A percentile compares a stretch with the other conserved stretches of the same genome.
phyloP scores from a whole-genome alignment of 2,329 filamentous ascomycete species.

The Aotearoamyces nothofagi region DNA sequence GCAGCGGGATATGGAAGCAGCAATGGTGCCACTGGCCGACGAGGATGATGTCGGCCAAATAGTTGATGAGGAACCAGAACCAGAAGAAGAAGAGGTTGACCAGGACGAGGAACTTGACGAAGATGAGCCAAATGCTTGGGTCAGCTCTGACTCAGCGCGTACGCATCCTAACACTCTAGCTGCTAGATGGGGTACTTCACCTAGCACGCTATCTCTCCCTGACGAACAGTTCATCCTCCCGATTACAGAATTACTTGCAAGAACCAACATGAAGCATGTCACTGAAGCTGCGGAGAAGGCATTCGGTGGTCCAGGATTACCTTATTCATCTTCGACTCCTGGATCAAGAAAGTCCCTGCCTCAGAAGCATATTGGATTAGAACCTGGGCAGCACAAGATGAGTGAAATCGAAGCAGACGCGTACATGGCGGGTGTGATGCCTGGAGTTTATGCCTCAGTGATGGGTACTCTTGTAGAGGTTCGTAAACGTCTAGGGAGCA shows the following conservation, averaged over 20 bases:
- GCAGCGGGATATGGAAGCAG: constrained; percentile 17
- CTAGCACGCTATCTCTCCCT: constrained; percentile 63
- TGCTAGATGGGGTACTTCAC: constrained; percentile 60
- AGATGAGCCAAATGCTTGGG: constrained; percentile 11
- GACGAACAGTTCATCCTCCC: constrained; percentile 53
- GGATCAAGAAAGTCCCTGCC: constrained; percentile 34
- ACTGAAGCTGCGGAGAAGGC: constrained; percentile 52
- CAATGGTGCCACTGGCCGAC: constrained; percentile 13
- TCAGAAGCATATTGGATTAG: constrained; percentile 50
- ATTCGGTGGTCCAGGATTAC: constrained; percentile 66
- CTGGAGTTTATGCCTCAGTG: constrained; percentile 53
- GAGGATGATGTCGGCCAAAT: constrained; percentile 10
- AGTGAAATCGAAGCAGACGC: constrained; percentile 60
- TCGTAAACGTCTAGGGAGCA: constrained; percentile 52
- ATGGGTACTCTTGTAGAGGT: constrained; percentile 58
- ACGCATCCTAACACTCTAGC: constrained; percentile 60
- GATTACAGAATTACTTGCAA: constrained; percentile 50
- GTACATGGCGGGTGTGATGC: constrained; percentile 54
- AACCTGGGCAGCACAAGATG: constrained; percentile 51
- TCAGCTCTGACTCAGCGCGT: constrained; percentile 28
- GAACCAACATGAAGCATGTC: constrained; percentile 61
- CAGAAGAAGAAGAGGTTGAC: constrained; percentile 11
- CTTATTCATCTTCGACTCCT: constrained; percentile 62
- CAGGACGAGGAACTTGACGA: constrained; percentile 13
- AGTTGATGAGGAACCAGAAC: constrained; percentile 14